A percentile compares a stretch with the other conserved stretches of the same genome.
These are phyloP conservation scores for Dichomitus squalens DNA, from an alignment of 1,284 basidiomycete species.

Conservation along the genomic window DNA sequence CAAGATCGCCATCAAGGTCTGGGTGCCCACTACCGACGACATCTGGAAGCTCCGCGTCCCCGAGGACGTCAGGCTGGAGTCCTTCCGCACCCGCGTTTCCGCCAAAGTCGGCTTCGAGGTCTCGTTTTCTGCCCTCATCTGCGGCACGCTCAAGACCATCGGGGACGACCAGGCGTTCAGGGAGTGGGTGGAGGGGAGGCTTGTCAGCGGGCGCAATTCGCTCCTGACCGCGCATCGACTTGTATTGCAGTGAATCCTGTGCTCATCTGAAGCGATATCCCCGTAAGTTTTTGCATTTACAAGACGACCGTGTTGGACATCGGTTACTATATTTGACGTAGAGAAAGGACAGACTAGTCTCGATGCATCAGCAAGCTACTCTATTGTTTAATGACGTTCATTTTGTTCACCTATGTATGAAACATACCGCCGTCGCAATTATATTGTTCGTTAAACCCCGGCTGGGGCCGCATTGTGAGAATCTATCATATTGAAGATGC, in stretches of 20 bases:
- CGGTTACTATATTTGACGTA: too few relatives aligned
- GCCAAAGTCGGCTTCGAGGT: constrained; percentile 40
- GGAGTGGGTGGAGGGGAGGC: constrained; percentile 8
- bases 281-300: too few relatives aligned
- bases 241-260: constrained; percentile 9
- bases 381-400: too few relatives aligned
- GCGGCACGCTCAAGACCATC: constrained; percentile 16
- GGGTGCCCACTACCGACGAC: constrained; percentile 42
- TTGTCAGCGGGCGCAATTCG: constrained; percentile 29
- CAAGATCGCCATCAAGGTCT: constrained; percentile 43
- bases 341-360: too few relatives aligned
- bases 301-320: too few relatives aligned
- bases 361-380: too few relatives aligned
- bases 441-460: too few relatives aligned
- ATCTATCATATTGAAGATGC: too few relatives aligned
- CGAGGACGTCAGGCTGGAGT: constrained; percentile 30
- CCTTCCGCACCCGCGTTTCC: constrained; percentile 36
- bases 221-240: constrained; percentile 28
- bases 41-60: constrained; percentile 43
- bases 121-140: constrained; percentile 25
- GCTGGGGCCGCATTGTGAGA: too few relatives aligned
- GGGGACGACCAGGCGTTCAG: constrained; percentile 29
- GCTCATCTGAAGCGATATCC: too few relatives aligned
- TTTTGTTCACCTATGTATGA: too few relatives aligned
- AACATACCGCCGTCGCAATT: too few relatives aligned